Percentiles rank a stretch among this genome's conserved stretches.
Evolutionary conservation across 1,139 yeast genomes (phyloP).

Genomic region (Blastobotrys proliferans): DNA sequence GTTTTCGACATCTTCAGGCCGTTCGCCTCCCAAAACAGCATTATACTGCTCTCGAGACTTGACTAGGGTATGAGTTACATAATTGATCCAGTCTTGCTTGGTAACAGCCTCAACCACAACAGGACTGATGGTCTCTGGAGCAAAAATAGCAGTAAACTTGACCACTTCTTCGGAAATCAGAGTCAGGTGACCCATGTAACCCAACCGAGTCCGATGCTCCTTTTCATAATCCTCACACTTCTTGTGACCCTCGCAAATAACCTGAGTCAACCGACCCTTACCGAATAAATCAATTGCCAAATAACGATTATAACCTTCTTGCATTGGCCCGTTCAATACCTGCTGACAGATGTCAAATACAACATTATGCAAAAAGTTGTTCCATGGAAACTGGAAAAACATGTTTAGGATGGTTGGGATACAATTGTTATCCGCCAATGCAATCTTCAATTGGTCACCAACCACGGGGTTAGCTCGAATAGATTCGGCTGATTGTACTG

Average conservation of each 20-base stretch:
- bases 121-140: conserved; percentile 56
- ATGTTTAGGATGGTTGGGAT: conserved; percentile 71
- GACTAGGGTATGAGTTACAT: conserved; percentile 76
- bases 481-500: conserved; percentile 22
- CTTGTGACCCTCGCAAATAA: conserved; percentile 78
- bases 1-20: conserved; percentile 49
- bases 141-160: conserved; percentile 77
- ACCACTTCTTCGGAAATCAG: conserved; percentile 96
- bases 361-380: conserved; percentile 93
- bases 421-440: conserved; percentile 77
- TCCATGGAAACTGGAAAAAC: conserved; percentile 96
- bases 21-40: conserved; percentile 82
- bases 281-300: conserved; percentile 83
- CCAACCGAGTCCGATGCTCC: conserved; percentile 63
- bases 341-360: conserved; percentile 97
- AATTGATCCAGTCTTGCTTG: conserved; percentile 68
- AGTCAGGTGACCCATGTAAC: conserved; percentile 97
- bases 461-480: conserved; percentile 72
- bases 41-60: conserved; percentile 93
- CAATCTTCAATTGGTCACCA: conserved; percentile 85
- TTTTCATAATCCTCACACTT: conserved; percentile 67
- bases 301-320: conserved; percentile 82
- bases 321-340: conserved; percentile 92
- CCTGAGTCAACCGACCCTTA: conserved; percentile 69
- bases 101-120: conserved; percentile 57